phyloP scores from a whole-genome alignment of 2,329 filamentous ascomycete genomes.

The Berkeleyomyces basicola region DNA sequence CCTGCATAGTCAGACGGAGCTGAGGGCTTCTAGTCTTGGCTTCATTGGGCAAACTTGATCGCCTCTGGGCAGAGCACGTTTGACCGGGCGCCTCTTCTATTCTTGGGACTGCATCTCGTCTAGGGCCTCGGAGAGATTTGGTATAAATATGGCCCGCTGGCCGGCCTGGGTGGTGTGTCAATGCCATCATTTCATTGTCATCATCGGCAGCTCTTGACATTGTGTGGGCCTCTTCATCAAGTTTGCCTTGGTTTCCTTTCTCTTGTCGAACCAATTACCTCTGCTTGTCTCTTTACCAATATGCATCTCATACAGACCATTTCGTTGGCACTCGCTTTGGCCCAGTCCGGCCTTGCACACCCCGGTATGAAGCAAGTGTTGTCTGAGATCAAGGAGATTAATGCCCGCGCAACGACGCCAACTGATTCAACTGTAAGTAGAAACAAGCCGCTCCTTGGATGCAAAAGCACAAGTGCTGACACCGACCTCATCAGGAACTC shows the following conservation, averaged over 20 bases:
- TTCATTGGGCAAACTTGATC: background rate
- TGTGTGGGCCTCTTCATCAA: background rate
- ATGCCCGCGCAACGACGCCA: background rate
- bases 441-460: background rate
- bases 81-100: background rate
- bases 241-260: background rate
- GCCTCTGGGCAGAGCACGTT: background rate
- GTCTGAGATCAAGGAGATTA: conserved; percentile 2
- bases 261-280: background rate
- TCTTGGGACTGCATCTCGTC: background rate
- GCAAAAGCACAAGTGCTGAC: background rate
- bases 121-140: background rate
- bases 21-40: background rate
- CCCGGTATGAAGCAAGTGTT: conserved; percentile 7
- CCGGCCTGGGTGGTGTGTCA: background rate
- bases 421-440: conserved; percentile 5
- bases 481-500: conserved; percentile 15
- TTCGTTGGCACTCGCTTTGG: background rate
- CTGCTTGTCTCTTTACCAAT: background rate
- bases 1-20: background rate
- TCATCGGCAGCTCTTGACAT: background rate
- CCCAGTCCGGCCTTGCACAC: background rate
- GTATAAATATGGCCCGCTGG: background rate
- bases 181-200: background rate
- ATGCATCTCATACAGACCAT: background rate